Percentiles rank a stretch among this genome's conserved stretches.
Evolutionary conservation across 331 rosid species (phyloP).

Genomic region (Cydonia oblonga): DNA sequence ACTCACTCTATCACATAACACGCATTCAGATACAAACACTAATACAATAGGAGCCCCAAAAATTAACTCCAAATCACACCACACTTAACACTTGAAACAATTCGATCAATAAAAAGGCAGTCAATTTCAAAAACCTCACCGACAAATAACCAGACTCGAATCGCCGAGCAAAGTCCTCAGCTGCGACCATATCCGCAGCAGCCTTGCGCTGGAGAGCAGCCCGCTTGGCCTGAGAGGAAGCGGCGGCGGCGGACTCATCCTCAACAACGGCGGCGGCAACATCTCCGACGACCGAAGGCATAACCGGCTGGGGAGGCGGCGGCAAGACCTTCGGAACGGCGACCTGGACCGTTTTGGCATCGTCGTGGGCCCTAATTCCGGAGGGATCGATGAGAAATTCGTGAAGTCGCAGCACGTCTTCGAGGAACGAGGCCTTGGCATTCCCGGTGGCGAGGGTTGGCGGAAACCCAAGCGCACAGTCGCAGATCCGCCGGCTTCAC

Average conservation of each 20-base stretch:
- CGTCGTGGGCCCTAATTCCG: constrained; percentile 41
- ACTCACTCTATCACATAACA: neutral
- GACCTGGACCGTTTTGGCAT: constrained; percentile 43
- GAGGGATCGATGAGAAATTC: constrained; percentile 48
- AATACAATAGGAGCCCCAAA: neutral
- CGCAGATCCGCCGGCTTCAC: constrained; percentile 90
- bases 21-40: neutral
- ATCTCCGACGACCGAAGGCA: constrained; percentile 15
- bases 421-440: constrained; percentile 33
- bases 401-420: constrained; percentile 37
- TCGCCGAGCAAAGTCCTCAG: constrained; percentile 86
- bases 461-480: constrained; percentile 89
- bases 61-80: neutral
- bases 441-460: constrained; percentile 28
- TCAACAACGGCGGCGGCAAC: constrained; percentile 11
- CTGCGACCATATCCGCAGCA: constrained; percentile 93
- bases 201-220: constrained; percentile 76
- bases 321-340: constrained; percentile 63
- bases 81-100: neutral
- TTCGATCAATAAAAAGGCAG: neutral
- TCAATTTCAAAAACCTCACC: constrained; percentile 40
- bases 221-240: constrained; percentile 81
- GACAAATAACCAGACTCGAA: constrained; percentile 64
- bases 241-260: constrained; percentile 38
- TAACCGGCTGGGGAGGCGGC: constrained; percentile 22